Evolutionary conservation across 2,329 filamentous ascomycete genomes (phyloP), one percentile per base, ranked within the genome.

Genomic region (Colletotrichum caudatum): DNA sequence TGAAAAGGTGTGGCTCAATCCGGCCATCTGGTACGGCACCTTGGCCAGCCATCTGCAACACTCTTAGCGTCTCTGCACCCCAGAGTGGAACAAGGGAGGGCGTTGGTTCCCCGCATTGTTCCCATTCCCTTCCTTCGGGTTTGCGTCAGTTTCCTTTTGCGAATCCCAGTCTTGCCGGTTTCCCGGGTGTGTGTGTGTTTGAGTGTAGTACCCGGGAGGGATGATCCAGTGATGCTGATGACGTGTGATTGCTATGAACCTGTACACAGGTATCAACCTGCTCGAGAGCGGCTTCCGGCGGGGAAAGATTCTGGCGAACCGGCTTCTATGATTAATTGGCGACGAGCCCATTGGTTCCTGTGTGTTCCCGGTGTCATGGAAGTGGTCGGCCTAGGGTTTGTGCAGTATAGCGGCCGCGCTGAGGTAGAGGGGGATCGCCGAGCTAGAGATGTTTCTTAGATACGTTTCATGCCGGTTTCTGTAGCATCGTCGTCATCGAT

Each of bases 1-100:
- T 12, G 46, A 48, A n/a, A 56, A 39, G 54, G 54, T 57, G 35
- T 57, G 54, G 54, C 54, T 39, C 33, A 16, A 39, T 57, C 54
- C 54, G 35, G 20, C 33, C n/a, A 5, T 23, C n/a, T 39, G 54
- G 54, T 57, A 23, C 46, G 2, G 46, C 12, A 39, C 35, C 33
- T 37, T 12, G 20, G 11, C 33, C 53, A 56, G 12, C 54, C 54
- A 39, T 23, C 54, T 57, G 53, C 29, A 18, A 18, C 33, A 9
- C 12, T 57, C 54, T 23, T 39, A 23, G 35, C 54, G 33, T 39
- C 54, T 23, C 11, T 23, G 12, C 35, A 57, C 33, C 26, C 50
- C 26, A 7, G 23, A 20, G 50, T 53, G 26, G 33, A 57, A 57
- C 54, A 57, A 39, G 54, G 23, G 50, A 6, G 53, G 14, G 29